phyloP scores from a whole-genome alignment of 1,284 basidiomycete genomes.

The Heterobasidion annosum region DNA sequence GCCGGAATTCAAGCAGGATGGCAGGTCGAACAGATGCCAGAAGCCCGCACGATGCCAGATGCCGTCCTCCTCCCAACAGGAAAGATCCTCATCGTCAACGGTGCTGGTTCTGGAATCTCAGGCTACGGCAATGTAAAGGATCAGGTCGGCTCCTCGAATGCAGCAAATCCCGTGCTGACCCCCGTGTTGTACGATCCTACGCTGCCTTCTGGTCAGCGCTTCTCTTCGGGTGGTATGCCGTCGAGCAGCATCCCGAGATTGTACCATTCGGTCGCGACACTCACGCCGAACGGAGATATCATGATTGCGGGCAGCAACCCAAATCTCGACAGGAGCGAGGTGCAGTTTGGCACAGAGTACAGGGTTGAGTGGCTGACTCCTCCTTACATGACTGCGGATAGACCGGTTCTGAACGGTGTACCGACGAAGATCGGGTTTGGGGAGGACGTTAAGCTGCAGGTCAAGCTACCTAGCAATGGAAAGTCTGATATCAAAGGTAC shows the following conservation, averaged over 20 bases:
- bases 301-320: slow-evolving; percentile 82
- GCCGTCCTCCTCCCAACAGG: slow-evolving; percentile 80
- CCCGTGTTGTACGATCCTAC: slow-evolving; percentile 70
- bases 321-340: slow-evolving; percentile 66
- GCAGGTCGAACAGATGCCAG: slow-evolving; percentile 68
- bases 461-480: slow-evolving; percentile 26
- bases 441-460: slow-evolving; percentile 28
- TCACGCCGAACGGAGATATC: slow-evolving; percentile 60
- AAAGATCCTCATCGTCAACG: slow-evolving; percentile 69
- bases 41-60: slow-evolving; percentile 70
- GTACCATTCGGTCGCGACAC: slow-evolving; percentile 75
- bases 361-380: slow-evolving; percentile 70
- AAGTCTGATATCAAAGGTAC: slow-evolving; percentile 26
- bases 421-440: slow-evolving; percentile 39
- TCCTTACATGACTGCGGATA: slow-evolving; percentile 52
- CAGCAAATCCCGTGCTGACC: slow-evolving; percentile 66
- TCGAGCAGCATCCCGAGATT: slow-evolving; percentile 67
- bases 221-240: slow-evolving; percentile 54
- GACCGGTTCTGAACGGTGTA: slow-evolving; percentile 39
- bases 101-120: slow-evolving; percentile 66
- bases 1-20: slow-evolving; percentile 64
- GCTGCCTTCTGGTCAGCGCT: slow-evolving; percentile 52
- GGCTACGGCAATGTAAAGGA: slow-evolving; percentile 76
- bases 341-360: slow-evolving; percentile 70
- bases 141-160: slow-evolving; percentile 70